Percentiles rank a stretch among this genome's conserved stretches.
Evolutionary conservation across 768 basidiomycete species (phyloP).

Genomic region (Trametopsis cervina): DNA sequence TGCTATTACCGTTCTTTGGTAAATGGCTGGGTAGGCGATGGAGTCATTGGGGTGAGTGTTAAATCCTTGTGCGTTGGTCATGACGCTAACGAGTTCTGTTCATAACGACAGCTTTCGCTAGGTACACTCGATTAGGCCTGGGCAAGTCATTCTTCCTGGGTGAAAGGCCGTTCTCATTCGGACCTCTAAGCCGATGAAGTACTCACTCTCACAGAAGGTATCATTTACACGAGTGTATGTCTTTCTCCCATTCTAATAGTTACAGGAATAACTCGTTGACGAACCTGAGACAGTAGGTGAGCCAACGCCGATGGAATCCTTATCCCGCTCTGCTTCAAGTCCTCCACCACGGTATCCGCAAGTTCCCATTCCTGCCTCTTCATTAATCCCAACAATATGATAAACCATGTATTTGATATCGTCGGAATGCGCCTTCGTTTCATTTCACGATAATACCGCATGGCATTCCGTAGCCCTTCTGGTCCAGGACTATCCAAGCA

Average conservation of each 20-base stretch:
- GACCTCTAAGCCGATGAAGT: neutral
- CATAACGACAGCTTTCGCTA: slow-evolving; percentile 47
- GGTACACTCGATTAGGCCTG: slow-evolving; percentile 61
- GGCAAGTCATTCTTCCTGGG: slow-evolving; percentile 60
- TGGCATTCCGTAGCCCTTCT: slow-evolving; percentile 46
- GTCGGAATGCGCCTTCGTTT: slow-evolving; percentile 36
- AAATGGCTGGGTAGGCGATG: slow-evolving; percentile 85
- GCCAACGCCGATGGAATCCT: slow-evolving; percentile 38
- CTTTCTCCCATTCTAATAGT: too few species aligned
- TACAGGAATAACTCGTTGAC: slow-evolving; percentile 21
- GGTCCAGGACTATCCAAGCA: slow-evolving; percentile 46
- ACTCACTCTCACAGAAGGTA: too few species aligned
- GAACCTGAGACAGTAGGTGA: slow-evolving; percentile 44
- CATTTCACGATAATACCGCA: slow-evolving; percentile 61
- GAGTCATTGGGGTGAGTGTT: slow-evolving; percentile 73
- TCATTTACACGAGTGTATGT: too few species aligned
- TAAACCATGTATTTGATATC: slow-evolving; percentile 67
- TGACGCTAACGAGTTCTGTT: slow-evolving; percentile 4
- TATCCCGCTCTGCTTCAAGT: slow-evolving; percentile 46
- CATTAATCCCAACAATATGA: slow-evolving; percentile 62
- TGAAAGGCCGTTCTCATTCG: slow-evolving; percentile 14
- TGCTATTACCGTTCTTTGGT: slow-evolving; percentile 80
- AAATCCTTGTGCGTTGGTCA: slow-evolving; percentile 2
- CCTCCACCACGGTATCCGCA: slow-evolving; percentile 52
- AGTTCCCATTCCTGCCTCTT: slow-evolving; percentile 50